A percentile compares a stretch with the other conserved stretches of the same genome.
phyloP scores from a whole-genome alignment of 257 asterid genomes.

The Ocimum tenuiflorum region DNA sequence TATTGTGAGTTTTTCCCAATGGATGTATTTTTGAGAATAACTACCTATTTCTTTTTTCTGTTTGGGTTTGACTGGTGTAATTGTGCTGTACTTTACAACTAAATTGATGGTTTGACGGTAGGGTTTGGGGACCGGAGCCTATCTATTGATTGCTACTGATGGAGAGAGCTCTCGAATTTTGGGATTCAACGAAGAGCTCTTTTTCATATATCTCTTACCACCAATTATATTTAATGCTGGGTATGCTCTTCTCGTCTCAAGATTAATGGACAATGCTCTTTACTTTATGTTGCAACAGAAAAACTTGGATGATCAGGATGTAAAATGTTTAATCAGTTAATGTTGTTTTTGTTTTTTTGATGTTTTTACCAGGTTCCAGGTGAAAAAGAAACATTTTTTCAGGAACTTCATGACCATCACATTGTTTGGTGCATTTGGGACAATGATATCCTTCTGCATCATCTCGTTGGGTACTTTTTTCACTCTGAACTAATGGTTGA shows the following conservation, averaged over 20 bases:
- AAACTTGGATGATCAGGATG: not conserved
- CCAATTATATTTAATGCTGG: slow-evolving; percentile 88
- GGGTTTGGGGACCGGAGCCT: slow-evolving; percentile 55
- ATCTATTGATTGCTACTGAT: slow-evolving; percentile 35
- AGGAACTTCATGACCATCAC: slow-evolving; percentile 47
- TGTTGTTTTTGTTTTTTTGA: not conserved
- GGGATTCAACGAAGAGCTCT: slow-evolving; percentile 61
- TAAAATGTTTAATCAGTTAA: not conserved
- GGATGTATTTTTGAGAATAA: not conserved
- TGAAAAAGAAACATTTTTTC: slow-evolving; percentile 71
- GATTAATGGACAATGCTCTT: not conserved
- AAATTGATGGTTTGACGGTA: slow-evolving; percentile 17
- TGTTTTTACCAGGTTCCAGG: slow-evolving; percentile 50
- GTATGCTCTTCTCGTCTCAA: slow-evolving; percentile 13
- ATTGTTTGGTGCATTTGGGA: slow-evolving; percentile 70
- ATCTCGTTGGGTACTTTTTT: slow-evolving; percentile 50
- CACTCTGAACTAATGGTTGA: not conserved
- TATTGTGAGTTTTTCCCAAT: slow-evolving; percentile 29
- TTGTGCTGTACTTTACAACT: not conserved
- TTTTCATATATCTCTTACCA: slow-evolving; percentile 71
- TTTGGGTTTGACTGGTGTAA: not conserved
- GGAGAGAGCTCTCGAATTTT: slow-evolving; percentile 53
- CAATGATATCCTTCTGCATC: slow-evolving; percentile 63
- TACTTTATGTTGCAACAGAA: not conserved
- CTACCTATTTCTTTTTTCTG: not conserved